Base-by-base conservation (phyloP, 805 yeast species). In the Brettanomyces sp. region DNA sequence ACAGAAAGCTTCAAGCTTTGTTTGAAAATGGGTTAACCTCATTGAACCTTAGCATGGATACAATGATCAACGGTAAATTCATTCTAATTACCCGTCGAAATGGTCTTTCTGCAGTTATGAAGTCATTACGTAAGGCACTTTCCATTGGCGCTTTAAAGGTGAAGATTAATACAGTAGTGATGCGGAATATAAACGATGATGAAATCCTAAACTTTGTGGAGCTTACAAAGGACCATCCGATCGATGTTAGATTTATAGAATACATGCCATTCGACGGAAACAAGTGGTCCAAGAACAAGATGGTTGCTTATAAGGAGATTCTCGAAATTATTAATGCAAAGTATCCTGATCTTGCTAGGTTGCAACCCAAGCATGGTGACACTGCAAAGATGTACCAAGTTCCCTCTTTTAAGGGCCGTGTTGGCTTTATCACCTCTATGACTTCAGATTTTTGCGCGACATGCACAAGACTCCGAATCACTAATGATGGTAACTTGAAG, bases 221-320 rank as follows among this genome's bases (percentile, higher is more conserved):
- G 35, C 45, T 75, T 47, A 64, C 76, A 9, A 53, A 58, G 45
- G 57, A 63, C 35, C 52, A 58, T 37, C 68, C 70, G 4, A 48
- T 75, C 5, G 79, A 76, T 49, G 69, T 76, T 22, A 59, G 80
- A 45, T 76, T 76, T 52, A 76, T 76, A 38, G 81, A 76, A 52
- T 76, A 74, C 56, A 76, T 76, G 81, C 81, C 81, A 4, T 76
- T 76, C 53, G 74, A 65, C 48, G 81, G 81, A 2, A 76, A 76
- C 56, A 70, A 69, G 50, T 76, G 80, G 80, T 63, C 70, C 13
- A 52, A 60, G 36, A 50, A 56, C 6, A 76, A 76, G 51, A 63
- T 76, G 66, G 64, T 74, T 38, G 56, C 71, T 6, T 75, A 66
- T 52, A 55, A 69, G 39, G 76, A 73, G 47, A 74, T 75, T 49